Evolutionary conservation across 345 rosid genomes (phyloP).

Genomic region (Mercurialis annua): DNA sequence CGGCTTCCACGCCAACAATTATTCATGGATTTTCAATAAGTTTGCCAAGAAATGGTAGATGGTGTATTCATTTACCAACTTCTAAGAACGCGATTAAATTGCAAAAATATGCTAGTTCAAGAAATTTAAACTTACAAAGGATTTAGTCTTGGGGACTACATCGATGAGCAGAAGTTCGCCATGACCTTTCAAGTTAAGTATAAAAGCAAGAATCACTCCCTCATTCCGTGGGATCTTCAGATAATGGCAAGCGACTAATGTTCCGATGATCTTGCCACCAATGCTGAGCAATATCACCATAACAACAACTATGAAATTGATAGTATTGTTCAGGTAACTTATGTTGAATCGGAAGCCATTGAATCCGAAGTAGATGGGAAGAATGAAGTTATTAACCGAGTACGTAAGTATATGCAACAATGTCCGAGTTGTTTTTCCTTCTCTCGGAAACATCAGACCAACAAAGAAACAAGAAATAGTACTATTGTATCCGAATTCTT

Average conservation of each 20-base stretch:
- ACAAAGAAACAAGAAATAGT: constrained; percentile 50
- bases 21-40: too few species aligned
- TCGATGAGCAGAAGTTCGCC: constrained; percentile 40
- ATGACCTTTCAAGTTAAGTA: constrained; percentile 70
- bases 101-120: neutral
- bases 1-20: too few species aligned
- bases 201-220: constrained; percentile 45
- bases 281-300: constrained; percentile 41
- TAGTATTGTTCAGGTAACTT: neutral
- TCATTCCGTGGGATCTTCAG: constrained; percentile 50
- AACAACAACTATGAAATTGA: constrained; percentile 19
- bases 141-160: constrained; percentile 22
- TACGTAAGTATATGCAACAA: constrained; percentile 55
- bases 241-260: constrained; percentile 47
- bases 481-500: constrained; percentile 42
- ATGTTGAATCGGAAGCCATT: constrained; percentile 63
- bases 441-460: constrained; percentile 74
- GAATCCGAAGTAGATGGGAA: constrained; percentile 78
- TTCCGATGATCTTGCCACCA: constrained; percentile 52
- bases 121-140: constrained; percentile 16
- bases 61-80: too few species aligned
- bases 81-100: too few species aligned
- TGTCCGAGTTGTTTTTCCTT: constrained; percentile 74
- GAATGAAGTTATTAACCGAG: constrained; percentile 61
- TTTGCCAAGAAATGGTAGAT: too few species aligned